Base-by-base conservation (phyloP, 2,329 filamentous ascomycete genomes). In the Canariomyces notabilis region DNA sequence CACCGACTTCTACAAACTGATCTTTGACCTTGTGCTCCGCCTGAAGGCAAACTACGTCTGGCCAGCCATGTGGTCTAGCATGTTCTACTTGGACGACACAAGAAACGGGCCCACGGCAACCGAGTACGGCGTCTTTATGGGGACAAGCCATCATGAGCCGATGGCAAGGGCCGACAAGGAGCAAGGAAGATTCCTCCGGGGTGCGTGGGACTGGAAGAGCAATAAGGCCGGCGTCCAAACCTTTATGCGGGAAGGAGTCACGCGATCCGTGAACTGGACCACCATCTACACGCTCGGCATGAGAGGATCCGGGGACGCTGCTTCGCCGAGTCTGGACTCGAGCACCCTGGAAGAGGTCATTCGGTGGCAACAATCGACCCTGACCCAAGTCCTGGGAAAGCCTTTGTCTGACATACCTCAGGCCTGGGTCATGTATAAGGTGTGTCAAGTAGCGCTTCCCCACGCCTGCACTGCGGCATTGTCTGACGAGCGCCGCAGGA, bases 351-450 rank as follows among this genome's bases (percentile, higher is more conserved):
- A 75, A 47, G 67, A 71, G 33, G 69, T 79, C 21, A 74, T 80
- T 5, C 32, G 51, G 15, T 60, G 57, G 54, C 61, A 63, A 51
- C 57, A 61, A 41, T 46, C 46, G 2, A 48, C 52, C 2, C 42
- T 62, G 3, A 49, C 36, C 2, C 41, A 46, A 1, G 46, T 49
- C n/a, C 37, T 53, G 19, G 57, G 53, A 11, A 52, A 52, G 34
- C 46, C 51, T 1, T 33, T 60, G 0, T 52, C 52, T 1, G 48
- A 54, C 5, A 72, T 80, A 3, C 76, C 76, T 1, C 75, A 80
- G 58, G 69, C 76, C 57, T 80, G 76, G 75, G 76, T 76, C 46
- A 61, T 80, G 57, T 80, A 80, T 60, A 80, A 80, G 54, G 56
- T 54, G 23, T 20, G 40, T 42, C 8, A 7, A 21, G 7, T 6